Conservation (phyloP, 192 early-diverging fungal genomes). For the Backusella parvicylindrica region DNA sequence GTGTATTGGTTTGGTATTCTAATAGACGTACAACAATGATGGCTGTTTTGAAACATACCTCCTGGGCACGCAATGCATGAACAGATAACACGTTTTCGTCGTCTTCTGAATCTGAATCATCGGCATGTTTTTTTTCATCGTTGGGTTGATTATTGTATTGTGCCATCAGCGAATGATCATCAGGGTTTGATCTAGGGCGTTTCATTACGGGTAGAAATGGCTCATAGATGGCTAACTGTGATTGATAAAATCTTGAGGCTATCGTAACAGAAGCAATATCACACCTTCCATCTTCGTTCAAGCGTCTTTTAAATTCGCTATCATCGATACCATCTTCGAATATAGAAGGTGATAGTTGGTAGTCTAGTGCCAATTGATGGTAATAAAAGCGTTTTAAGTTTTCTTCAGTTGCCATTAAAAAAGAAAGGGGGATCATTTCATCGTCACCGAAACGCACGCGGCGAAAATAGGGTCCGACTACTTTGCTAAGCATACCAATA, state of each 20-base stretch:
- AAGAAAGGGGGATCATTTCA: slow-evolving; percentile 8
- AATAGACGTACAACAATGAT: slow-evolving; percentile 12
- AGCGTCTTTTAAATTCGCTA: background rate
- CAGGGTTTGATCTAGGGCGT: background rate
- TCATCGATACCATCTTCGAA: slow-evolving; percentile 18
- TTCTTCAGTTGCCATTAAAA: slow-evolving; percentile 9
- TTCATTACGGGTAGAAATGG: slow-evolving; percentile 9
- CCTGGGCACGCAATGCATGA: slow-evolving; percentile 16
- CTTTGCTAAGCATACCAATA: background rate
- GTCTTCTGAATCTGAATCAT: background rate
- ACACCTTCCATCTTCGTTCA: background rate
- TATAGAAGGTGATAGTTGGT: slow-evolving; percentile 11
- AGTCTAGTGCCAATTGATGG: slow-evolving; percentile 5
- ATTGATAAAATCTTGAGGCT: slow-evolving; percentile 6
- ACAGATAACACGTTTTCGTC: background rate
- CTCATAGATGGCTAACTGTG: slow-evolving; percentile 9
- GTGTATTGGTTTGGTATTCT: slow-evolving; percentile 9
- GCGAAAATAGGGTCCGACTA: background rate
- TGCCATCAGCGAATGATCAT: background rate
- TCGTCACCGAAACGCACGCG: slow-evolving; percentile 6
- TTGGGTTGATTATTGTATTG: background rate
- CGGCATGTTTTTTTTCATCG: background rate
- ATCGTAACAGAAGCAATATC: slow-evolving; percentile 11
- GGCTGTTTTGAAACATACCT: slow-evolving; percentile 9
- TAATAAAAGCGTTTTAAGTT: slow-evolving; percentile 12